Conservation (phyloP, 257 asterid genomes). For the Primulina huaijiensis region DNA sequence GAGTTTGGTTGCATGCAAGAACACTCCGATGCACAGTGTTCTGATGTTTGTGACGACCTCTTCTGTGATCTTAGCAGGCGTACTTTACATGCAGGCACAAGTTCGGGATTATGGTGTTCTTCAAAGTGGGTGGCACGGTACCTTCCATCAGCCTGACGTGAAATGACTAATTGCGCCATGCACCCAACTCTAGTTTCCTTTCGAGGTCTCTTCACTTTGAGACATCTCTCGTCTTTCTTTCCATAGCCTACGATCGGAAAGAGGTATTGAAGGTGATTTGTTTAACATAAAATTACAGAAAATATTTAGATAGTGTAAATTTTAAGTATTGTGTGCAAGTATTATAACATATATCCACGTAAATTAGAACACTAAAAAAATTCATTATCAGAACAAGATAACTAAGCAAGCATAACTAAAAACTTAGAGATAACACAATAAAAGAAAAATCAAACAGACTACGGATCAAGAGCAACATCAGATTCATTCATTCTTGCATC, state of each 20-base stretch:
- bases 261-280: slow-evolving; percentile 29
- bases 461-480: too few species aligned
- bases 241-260: slow-evolving; percentile 56
- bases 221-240: slow-evolving; percentile 53
- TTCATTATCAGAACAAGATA: too few species aligned
- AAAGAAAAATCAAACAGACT: too few species aligned
- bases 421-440: too few species aligned
- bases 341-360: too few species aligned
- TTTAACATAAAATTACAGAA: too few species aligned
- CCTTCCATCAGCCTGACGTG: slow-evolving; percentile 58
- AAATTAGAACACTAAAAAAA: too few species aligned
- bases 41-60: slow-evolving; percentile 37
- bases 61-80: slow-evolving; percentile 51
- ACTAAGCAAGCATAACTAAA: too few species aligned
- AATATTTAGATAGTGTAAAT: too few species aligned
- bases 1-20: slow-evolving; percentile 35
- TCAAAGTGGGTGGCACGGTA: slow-evolving; percentile 65
- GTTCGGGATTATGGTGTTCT: slow-evolving; percentile 57
- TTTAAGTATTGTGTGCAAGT: too few species aligned
- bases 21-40: slow-evolving; percentile 32
- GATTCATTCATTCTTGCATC: too few species aligned
- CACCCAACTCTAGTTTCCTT: slow-evolving; percentile 65
- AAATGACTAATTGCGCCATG: slow-evolving; percentile 56
- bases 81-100: slow-evolving; percentile 48
- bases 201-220: slow-evolving; percentile 48